Conservation (phyloP, 208 protist genomes). For the Trypanosomatidae sp. region DNA sequence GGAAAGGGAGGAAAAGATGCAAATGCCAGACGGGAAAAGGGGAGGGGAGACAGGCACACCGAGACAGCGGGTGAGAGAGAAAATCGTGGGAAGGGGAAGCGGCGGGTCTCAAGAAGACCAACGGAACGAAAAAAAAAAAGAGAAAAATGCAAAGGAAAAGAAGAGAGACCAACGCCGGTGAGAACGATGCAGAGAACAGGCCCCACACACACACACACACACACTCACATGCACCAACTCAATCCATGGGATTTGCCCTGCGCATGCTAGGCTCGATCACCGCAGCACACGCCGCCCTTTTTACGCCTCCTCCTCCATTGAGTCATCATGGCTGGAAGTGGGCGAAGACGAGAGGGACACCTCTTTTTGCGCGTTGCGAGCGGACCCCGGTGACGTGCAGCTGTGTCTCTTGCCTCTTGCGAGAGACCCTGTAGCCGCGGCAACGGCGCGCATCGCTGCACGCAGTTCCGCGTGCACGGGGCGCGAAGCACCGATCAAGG, state of each 20-base stretch:
- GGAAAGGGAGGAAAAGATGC: neutral
- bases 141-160: neutral
- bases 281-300: neutral
- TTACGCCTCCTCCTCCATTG: neutral
- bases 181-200: neutral
- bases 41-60: neutral
- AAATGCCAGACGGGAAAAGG: neutral
- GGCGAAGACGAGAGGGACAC: neutral
- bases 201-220: neutral
- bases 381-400: neutral
- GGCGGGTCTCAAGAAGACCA: neutral
- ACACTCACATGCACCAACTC: neutral
- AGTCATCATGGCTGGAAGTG: neutral
- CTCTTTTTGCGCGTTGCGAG: neutral
- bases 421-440: neutral
- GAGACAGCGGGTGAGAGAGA: neutral
- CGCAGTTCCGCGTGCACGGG: constrained; percentile 9
- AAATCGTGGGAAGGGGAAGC: neutral
- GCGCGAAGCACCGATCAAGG: constrained; percentile 7
- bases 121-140: neutral
- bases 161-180: neutral
- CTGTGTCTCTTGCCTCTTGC: neutral
- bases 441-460: constrained; percentile 15
- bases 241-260: neutral
- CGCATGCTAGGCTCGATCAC: neutral